Percentiles rank a stretch among this genome's conserved stretches.
phyloP scores from a whole-genome alignment of 768 basidiomycete genomes.

The Sistotremastrum suecicum region DNA sequence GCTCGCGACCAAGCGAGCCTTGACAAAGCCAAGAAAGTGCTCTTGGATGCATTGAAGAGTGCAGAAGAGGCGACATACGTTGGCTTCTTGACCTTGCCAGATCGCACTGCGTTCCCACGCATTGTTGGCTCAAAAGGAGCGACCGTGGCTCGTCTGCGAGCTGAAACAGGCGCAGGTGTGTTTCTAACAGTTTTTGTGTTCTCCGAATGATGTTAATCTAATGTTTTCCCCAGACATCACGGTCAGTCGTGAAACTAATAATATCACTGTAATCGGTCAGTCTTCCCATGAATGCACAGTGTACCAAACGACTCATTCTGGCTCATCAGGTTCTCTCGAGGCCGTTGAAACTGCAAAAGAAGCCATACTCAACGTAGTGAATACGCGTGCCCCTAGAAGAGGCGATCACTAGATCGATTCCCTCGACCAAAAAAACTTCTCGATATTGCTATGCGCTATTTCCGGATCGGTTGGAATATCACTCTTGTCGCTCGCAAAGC shows the following conservation, averaged over 20 bases:
- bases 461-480: too few species aligned
- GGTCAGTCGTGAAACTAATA: constrained; percentile 76
- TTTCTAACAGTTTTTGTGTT: too few species aligned
- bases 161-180: constrained; percentile 59
- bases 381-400: constrained; percentile 21
- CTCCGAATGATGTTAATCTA: too few species aligned
- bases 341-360: constrained; percentile 63
- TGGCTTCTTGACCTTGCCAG: constrained; percentile 72
- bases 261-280: constrained; percentile 78
- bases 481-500: too few species aligned
- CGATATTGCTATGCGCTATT: too few species aligned
- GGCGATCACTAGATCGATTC: too few species aligned
- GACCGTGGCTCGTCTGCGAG: constrained; percentile 76
- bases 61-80: constrained; percentile 65
- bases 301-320: background rate
- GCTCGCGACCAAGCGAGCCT: constrained; percentile 65
- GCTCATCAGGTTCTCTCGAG: constrained; percentile 42
- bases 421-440: too few species aligned
- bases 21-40: constrained; percentile 55
- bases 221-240: constrained; percentile 44
- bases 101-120: constrained; percentile 78
- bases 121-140: constrained; percentile 89
- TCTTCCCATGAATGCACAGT: constrained; percentile 3
- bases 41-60: constrained; percentile 56
- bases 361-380: constrained; percentile 39